These are phyloP conservation scores for Exophiala alcalophila DNA, from an alignment of 2,329 filamentous ascomycete species.

Conservation along the genomic window DNA sequence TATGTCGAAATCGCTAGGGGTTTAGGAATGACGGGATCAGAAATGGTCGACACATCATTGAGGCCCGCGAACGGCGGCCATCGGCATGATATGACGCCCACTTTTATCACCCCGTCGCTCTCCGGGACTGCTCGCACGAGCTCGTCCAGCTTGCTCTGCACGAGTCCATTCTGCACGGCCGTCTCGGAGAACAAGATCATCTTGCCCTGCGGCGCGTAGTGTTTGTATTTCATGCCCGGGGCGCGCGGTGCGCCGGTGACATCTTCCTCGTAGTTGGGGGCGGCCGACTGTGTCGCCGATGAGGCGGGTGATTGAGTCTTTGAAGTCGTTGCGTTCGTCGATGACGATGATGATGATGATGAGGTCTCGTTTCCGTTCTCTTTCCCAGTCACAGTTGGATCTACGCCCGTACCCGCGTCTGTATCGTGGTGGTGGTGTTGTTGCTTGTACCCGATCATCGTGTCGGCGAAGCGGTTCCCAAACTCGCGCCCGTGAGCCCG, in stretches of 20 bases:
- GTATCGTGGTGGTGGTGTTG: constrained; percentile 7
- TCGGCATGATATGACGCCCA: constrained; percentile 32
- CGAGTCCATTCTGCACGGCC: constrained; percentile 31
- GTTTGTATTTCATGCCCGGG: constrained; percentile 98
- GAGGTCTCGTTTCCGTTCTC: background rate
- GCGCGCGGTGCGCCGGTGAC: constrained; percentile 62
- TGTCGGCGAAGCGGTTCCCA: constrained; percentile 71
- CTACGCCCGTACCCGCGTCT: background rate
- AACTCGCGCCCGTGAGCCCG: constrained; percentile 73
- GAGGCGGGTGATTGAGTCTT: background rate
- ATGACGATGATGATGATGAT: constrained; percentile 7
- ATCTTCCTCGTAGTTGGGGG: constrained; percentile 17
- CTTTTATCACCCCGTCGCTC: constrained; percentile 36
- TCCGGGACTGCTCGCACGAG: constrained; percentile 31
- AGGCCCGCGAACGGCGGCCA: constrained; percentile 32
- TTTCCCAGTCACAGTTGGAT: too few relatives aligned
- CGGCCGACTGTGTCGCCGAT: constrained; percentile 1
- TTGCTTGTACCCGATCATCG: constrained; percentile 68
- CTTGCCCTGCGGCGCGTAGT: constrained; percentile 87
- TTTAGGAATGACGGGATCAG: too few relatives aligned
- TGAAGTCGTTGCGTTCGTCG: background rate
- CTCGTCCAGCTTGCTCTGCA: constrained; percentile 19
- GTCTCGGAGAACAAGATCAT: constrained; percentile 67
- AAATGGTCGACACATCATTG: background rate
- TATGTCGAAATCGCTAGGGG: too few relatives aligned